These are phyloP conservation scores for Aschersonia sp. DNA, from an alignment of 2,329 filamentous ascomycete genomes.

Conservation along the genomic window DNA sequence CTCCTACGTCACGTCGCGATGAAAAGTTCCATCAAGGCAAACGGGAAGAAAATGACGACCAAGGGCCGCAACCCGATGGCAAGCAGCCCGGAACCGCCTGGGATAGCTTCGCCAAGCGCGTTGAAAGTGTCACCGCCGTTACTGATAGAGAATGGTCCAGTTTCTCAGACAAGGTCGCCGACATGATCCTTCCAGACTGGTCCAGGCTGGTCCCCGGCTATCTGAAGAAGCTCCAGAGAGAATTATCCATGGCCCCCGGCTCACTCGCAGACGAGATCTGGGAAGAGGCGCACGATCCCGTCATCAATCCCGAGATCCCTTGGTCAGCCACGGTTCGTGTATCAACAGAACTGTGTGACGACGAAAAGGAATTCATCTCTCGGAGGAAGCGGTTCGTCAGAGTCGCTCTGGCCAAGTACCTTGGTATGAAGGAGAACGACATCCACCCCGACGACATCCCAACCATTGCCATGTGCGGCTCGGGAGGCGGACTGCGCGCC, in stretches of 20 bases:
- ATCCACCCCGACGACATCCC: slow-evolving; percentile 92
- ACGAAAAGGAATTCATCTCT: slow-evolving; percentile 63
- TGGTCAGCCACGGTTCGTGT: slow-evolving; percentile 73
- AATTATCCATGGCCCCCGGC: slow-evolving; percentile 76
- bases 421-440: slow-evolving; percentile 61
- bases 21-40: neutral
- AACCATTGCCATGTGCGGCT: slow-evolving; percentile 85
- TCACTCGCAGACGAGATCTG: slow-evolving; percentile 89
- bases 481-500: slow-evolving; percentile 79
- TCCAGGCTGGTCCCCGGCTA: slow-evolving; percentile 61
- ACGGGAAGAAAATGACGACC: neutral
- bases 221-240: slow-evolving; percentile 69
- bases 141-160: slow-evolving; percentile 40
- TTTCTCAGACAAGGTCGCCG: slow-evolving; percentile 46
- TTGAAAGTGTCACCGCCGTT: slow-evolving; percentile 38
- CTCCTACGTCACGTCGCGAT: slow-evolving; percentile 4
- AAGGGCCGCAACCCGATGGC: slow-evolving; percentile 6
- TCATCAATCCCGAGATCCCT: slow-evolving; percentile 73
- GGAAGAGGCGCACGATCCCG: slow-evolving; percentile 74
- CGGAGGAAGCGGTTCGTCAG: slow-evolving; percentile 55
- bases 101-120: slow-evolving; percentile 29
- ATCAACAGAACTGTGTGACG: slow-evolving; percentile 64
- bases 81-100: slow-evolving; percentile 26
- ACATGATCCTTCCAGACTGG: slow-evolving; percentile 71
- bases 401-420: slow-evolving; percentile 66